These are phyloP conservation scores for Arthonia radiata DNA, from an alignment of 495 filamentous ascomycete genomes.

Conservation along the genomic window DNA sequence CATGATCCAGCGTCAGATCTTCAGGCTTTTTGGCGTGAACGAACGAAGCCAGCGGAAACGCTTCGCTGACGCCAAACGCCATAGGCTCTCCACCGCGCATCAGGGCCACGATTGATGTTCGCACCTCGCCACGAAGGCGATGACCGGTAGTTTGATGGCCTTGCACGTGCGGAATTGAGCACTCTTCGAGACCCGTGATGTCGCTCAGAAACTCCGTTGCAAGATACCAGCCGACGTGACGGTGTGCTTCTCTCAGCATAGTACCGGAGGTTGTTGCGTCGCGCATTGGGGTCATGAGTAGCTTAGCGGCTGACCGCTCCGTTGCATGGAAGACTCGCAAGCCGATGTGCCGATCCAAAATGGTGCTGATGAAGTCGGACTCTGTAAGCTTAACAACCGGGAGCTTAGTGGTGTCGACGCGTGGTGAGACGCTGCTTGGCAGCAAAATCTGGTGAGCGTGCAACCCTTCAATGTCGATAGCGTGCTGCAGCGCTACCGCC, in stretches of 20 bases:
- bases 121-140: conserved; percentile 22
- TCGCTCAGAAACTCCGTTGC: conserved; percentile 22
- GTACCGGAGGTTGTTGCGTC: conserved; percentile 23
- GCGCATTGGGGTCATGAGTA: conserved; percentile 33
- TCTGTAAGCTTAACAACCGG: conserved; percentile 19
- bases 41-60: conserved; percentile 28
- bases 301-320: conserved; percentile 18
- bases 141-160: conserved; percentile 23
- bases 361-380: conserved; percentile 14
- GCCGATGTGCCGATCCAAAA: conserved; percentile 8
- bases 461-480: conserved; percentile 20
- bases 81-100: conserved; percentile 46
- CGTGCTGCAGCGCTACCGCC: conserved; percentile 21
- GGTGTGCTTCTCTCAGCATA: conserved; percentile 25
- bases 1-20: conserved; percentile 21
- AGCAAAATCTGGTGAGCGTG: conserved; percentile 23
- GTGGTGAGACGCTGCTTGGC: conserved; percentile 15
- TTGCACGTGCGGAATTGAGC: conserved; percentile 27
- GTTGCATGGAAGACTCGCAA: conserved; percentile 22
- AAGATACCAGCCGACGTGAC: conserved; percentile 26
- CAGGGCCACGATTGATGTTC: conserved; percentile 31
- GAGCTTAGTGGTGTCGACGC: conserved; percentile 21
- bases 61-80: conserved; percentile 35
- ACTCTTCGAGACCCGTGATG: conserved; percentile 27
- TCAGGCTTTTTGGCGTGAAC: conserved; percentile 24